Conservation (phyloP, 208 protist species). For the Trypanosoma melophagium region DNA sequence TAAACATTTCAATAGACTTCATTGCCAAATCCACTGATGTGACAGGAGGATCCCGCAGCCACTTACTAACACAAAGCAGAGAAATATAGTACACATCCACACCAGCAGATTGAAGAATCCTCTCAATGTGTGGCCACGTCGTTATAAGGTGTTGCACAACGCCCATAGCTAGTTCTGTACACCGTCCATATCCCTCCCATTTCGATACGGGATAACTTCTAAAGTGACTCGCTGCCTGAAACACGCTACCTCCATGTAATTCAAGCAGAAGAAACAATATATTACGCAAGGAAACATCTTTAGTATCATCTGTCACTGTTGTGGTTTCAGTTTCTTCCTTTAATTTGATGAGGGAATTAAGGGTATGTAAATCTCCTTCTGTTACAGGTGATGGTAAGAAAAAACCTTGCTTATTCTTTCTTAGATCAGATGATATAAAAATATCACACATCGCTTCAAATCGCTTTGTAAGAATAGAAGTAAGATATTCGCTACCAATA, state of each 20-base stretch:
- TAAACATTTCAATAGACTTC: constrained; percentile 20
- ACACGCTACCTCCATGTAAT: constrained; percentile 16
- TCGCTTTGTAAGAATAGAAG: constrained; percentile 10
- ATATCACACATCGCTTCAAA: constrained; percentile 14
- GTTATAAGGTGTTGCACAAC: constrained; percentile 17
- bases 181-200: constrained; percentile 17
- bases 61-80: constrained; percentile 45
- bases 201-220: constrained; percentile 2
- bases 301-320: neutral
- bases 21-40: constrained; percentile 12
- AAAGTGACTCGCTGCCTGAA: neutral
- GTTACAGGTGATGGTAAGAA: too few relatives aligned
- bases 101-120: constrained; percentile 29
- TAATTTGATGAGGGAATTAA: neutral
- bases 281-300: neutral
- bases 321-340: neutral
- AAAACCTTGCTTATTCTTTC: neutral
- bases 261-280: constrained; percentile 15
- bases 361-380: neutral
- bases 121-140: constrained; percentile 27
- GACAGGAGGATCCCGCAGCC: constrained; percentile 31
- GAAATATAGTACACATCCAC: constrained; percentile 51
- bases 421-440: neutral
- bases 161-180: constrained; percentile 15
- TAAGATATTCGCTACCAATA: constrained; percentile 4